A percentile compares a stretch with the other conserved stretches of the same genome.
Evolutionary conservation across 192 early-diverging fungal genomes (phyloP).

Genomic region (Podila minutissima): DNA sequence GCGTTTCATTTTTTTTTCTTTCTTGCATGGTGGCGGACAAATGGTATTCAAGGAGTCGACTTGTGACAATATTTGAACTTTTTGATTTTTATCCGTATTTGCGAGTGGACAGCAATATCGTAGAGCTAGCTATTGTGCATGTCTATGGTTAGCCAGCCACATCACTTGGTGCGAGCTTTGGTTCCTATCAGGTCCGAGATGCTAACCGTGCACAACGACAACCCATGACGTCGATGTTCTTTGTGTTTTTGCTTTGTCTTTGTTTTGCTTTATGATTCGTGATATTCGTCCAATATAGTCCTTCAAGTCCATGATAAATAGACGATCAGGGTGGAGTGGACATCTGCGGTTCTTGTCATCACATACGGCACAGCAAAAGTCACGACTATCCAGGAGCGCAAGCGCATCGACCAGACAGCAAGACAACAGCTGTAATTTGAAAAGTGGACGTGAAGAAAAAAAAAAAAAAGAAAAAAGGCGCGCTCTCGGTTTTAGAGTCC

Average conservation of each 20-base stretch:
- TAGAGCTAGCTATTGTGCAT: too few relatives aligned
- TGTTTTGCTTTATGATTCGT: background rate
- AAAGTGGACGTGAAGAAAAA: constrained; percentile 38
- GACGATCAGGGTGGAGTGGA: constrained; percentile 42
- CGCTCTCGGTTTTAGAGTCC: background rate
- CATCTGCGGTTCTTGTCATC: constrained; percentile 42
- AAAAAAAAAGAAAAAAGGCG: background rate
- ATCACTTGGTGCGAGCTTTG: too few relatives aligned
- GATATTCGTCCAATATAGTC: constrained; percentile 43
- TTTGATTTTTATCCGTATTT: too few relatives aligned
- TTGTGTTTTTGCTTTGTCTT: background rate
- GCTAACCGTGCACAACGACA: too few relatives aligned
- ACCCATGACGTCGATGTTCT: background rate
- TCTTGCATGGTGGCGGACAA: too few relatives aligned
- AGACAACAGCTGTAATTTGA: constrained; percentile 50
- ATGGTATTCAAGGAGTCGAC: too few relatives aligned
- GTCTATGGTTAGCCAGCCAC: too few relatives aligned
- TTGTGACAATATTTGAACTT: too few relatives aligned
- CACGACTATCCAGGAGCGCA: constrained; percentile 37
- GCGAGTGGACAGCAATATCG: too few relatives aligned
- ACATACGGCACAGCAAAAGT: constrained; percentile 39
- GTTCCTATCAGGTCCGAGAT: too few relatives aligned
- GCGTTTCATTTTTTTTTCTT: too few relatives aligned
- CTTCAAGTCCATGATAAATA: constrained; percentile 19
- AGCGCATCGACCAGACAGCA: constrained; percentile 44